These are phyloP conservation scores for Podosphaera leucotricha DNA, from an alignment of 2,329 filamentous ascomycete species.

Conservation along the genomic window DNA sequence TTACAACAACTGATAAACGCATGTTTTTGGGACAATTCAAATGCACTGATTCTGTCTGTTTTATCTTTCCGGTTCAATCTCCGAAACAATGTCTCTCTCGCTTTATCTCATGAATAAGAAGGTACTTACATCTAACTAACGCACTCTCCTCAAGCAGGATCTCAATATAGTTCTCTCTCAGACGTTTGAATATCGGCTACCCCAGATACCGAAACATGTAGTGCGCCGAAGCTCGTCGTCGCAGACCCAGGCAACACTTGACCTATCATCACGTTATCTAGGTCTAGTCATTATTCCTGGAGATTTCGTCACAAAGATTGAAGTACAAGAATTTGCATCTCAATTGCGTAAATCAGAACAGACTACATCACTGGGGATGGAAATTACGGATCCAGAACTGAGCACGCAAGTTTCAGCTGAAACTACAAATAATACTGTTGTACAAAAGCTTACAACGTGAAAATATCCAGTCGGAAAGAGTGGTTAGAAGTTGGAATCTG, in stretches of 20 bases:
- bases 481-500: no score
- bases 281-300: slow-evolving; percentile 81
- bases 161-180: slow-evolving; percentile 68
- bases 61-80: background rate
- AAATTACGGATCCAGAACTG: background rate
- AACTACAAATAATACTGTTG: background rate
- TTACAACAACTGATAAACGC: slow-evolving; percentile 61
- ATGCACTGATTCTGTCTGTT: slow-evolving; percentile 69
- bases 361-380: background rate
- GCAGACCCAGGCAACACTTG: slow-evolving; percentile 22
- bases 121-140: background rate
- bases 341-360: slow-evolving; percentile 7
- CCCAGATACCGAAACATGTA: slow-evolving; percentile 24
- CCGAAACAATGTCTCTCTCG: background rate
- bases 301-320: slow-evolving; percentile 64
- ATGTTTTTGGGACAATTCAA: slow-evolving; percentile 83
- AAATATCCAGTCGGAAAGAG: no score
- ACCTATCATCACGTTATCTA: slow-evolving; percentile 68
- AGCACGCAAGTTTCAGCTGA: background rate
- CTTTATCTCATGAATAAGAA: background rate
- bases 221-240: slow-evolving; percentile 15
- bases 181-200: slow-evolving; percentile 74
- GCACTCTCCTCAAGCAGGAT: slow-evolving; percentile 29
- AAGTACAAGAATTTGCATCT: slow-evolving; percentile 54
- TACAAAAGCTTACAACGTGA: no score